A percentile compares a stretch with the other conserved stretches of the same genome.
Evolutionary conservation across 257 asterid species (phyloP).

Genomic region (Nicotiana otophora): DNA sequence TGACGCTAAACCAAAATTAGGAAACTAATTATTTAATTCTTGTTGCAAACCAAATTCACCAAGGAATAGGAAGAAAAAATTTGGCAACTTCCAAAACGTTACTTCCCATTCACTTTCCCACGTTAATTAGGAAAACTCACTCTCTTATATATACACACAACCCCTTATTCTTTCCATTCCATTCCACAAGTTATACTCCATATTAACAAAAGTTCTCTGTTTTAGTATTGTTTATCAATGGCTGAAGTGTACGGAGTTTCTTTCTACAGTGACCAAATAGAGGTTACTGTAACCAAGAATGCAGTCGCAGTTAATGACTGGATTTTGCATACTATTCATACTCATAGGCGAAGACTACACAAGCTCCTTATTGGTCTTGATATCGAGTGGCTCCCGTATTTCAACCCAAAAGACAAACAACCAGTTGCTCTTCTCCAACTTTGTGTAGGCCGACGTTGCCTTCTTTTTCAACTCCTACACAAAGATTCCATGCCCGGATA

Average conservation of each 20-base stretch:
- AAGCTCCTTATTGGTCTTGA: constrained; percentile 19
- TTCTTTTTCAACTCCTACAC: constrained; percentile 9
- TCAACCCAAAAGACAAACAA: background rate
- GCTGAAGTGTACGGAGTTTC: background rate
- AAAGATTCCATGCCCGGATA: constrained; percentile 13
- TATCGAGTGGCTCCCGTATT: constrained; percentile 22
- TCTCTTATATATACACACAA: no score
- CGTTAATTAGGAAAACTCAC: no score
- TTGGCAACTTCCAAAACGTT: no score
- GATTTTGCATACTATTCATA: background rate
- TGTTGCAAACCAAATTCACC: no score
- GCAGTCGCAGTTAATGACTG: background rate
- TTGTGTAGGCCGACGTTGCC: constrained; percentile 11
- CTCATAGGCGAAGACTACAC: background rate
- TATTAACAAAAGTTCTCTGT: no score
- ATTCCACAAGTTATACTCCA: no score
- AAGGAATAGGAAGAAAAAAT: no score
- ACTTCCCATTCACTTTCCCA: no score
- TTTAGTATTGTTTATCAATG: background rate
- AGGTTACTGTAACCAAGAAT: background rate
- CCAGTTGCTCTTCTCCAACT: constrained; percentile 21
- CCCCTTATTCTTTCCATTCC: no score
- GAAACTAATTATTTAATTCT: no score
- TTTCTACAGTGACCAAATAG: background rate
- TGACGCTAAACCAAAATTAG: no score